Base-by-base conservation (phyloP, 148 eudicot species). In the Cornus florida region DNA sequence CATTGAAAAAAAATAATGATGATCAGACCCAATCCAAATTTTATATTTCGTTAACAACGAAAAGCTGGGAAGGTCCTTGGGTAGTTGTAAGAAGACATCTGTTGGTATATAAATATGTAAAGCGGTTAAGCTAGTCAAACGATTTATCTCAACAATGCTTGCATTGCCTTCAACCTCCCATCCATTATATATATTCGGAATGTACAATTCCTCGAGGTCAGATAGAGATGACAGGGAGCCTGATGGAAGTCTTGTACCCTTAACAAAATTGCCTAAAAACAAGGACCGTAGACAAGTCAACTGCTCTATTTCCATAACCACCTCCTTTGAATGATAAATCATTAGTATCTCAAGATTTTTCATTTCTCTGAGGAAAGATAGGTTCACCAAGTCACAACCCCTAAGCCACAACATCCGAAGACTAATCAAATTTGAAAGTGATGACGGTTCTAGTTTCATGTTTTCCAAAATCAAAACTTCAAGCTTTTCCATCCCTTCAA, bases 281-380 rank as follows among this genome's bases (percentile, higher is more conserved):
- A 78, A 62, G 53, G 70, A 39, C 16, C 60, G 64, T 11, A 78
- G 46, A 23, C 69, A 8, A 31, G 75, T 69, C 20, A 78, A 17
- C 10, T 38, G 33, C 7, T 39, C 80, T 0, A 78, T 38, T 7
- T 70, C 80, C 2, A 7, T 6, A 9, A 74, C 69, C 75, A 71
- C 59, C 4, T 8, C 35, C 75, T 23, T 0, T 0, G 56, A 41
- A 13, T 5, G 1, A 57, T 16, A 78, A 3, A 1, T 1, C 38
- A 78, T 43, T 8, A 78, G 23, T 13, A 59, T 72, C 6, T 59
- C 80, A 39, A 78, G 59, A 6, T 19, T 24, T 23, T 71, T 60
- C 11, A 78, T 2, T 13, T 78, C 24, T 46, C 19, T 28, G 28
- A 28, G 28, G 35, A 41, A n/a, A 68, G 57, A 32, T 16, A 60